Percentiles rank a stretch among this genome's conserved stretches.
Conservation (phyloP, 352 stramenopile genomes). For the Phytopythium sindhum region DNA sequence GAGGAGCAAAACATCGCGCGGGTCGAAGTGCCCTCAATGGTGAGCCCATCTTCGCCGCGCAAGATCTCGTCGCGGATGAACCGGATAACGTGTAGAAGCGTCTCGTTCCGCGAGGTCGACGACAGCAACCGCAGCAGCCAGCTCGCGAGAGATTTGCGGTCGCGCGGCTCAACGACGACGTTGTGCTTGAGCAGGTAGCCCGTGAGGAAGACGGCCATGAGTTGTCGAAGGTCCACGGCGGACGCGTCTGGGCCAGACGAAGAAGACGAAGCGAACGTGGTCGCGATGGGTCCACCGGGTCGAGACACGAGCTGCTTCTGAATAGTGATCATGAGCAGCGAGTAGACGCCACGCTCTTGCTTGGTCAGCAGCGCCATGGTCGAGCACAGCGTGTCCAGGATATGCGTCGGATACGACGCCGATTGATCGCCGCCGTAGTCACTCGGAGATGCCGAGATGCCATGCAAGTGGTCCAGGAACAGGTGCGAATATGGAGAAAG, state of each 20-base stretch:
- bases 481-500: constrained; percentile 65
- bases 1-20: constrained; percentile 18
- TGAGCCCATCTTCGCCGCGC: background rate
- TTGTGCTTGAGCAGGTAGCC: constrained; percentile 59
- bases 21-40: background rate
- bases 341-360: constrained; percentile 63
- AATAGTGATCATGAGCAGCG: constrained; percentile 82
- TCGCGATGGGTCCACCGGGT: constrained; percentile 14
- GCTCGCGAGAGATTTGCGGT: constrained; percentile 56
- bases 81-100: constrained; percentile 55
- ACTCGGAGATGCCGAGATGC: constrained; percentile 42
- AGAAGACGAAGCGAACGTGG: constrained; percentile 16
- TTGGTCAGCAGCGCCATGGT: constrained; percentile 68
- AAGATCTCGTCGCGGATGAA: constrained; percentile 53
- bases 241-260: constrained; percentile 15
- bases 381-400: constrained; percentile 63
- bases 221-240: constrained; percentile 56
- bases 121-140: constrained; percentile 73
- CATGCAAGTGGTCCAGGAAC: constrained; percentile 75
- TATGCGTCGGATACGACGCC: constrained; percentile 45
- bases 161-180: constrained; percentile 43
- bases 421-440: constrained; percentile 19
- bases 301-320: constrained; percentile 74
- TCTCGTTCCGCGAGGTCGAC: constrained; percentile 54
- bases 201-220: constrained; percentile 77